Evolutionary conservation across 768 basidiomycete species (phyloP).

Genomic region (Inosperma sp.): DNA sequence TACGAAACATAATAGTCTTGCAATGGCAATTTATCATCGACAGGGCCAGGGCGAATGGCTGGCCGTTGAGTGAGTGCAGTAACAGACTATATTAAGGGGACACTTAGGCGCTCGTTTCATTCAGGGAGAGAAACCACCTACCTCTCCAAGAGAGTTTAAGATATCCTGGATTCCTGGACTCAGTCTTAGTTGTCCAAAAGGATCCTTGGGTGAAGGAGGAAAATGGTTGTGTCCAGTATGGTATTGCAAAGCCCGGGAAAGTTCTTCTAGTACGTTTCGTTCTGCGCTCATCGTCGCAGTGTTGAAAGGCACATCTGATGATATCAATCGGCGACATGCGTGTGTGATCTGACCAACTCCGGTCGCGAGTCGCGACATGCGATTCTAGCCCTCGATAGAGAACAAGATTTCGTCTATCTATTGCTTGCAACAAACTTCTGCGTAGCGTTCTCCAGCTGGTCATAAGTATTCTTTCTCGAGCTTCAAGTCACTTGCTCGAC

Average conservation of each 20-base stretch:
- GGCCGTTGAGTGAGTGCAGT: slow-evolving; percentile 37
- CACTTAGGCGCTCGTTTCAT: neutral
- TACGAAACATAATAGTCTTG: slow-evolving; percentile 57
- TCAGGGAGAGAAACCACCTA: neutral
- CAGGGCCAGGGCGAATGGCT: slow-evolving; percentile 29
- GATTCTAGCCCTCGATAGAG: no score
- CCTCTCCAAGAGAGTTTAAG: slow-evolving; percentile 25
- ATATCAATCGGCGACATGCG: no score
- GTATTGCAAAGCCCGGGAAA: slow-evolving; percentile 24
- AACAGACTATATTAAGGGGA: slow-evolving; percentile 22
- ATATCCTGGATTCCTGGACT: slow-evolving; percentile 38
- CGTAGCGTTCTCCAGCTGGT: no score
- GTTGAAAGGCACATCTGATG: neutral
- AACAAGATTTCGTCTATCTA: no score
- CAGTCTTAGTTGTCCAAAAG: slow-evolving; percentile 27
- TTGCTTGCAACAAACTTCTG: no score
- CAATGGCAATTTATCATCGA: slow-evolving; percentile 44
- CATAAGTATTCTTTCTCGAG: no score
- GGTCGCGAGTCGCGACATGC: no score
- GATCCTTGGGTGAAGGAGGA: slow-evolving; percentile 16
- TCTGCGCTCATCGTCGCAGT: neutral
- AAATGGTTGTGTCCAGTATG: slow-evolving; percentile 33
- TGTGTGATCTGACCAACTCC: no score
- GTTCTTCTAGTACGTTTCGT: slow-evolving; percentile 17
- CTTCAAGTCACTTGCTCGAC: no score